Conservation (phyloP, 2,329 filamentous ascomycete species). For the Xylariales sp. region DNA sequence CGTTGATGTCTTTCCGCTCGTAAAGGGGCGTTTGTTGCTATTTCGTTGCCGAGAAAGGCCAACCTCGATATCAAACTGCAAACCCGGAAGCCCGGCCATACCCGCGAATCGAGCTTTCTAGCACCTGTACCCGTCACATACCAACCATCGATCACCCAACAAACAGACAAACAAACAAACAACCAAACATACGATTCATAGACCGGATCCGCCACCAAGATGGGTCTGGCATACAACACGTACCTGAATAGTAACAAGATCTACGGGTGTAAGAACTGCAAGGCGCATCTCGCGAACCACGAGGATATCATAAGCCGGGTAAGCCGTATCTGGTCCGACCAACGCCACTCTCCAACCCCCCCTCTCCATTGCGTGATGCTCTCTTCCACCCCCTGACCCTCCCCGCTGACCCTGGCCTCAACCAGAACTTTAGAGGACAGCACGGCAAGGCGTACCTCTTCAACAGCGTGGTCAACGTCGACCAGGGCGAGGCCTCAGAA, state of each 20-base stretch:
- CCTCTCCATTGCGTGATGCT: slow-evolving; percentile 1
- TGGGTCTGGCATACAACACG: slow-evolving; percentile 89
- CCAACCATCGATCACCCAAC: no score
- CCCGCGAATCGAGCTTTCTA: no score
- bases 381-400: neutral
- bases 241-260: slow-evolving; percentile 85
- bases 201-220: no score
- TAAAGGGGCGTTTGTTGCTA: no score
- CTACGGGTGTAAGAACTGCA: slow-evolving; percentile 91
- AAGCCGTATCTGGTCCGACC: slow-evolving; percentile 33
- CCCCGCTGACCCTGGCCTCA: no score
- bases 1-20: no score
- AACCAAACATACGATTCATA: no score
- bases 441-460: slow-evolving; percentile 98
- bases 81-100: no score
- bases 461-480: slow-evolving; percentile 88
- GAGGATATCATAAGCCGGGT: slow-evolving; percentile 95
- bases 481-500: slow-evolving; percentile 77
- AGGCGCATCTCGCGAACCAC: slow-evolving; percentile 90
- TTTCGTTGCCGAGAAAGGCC: no score
- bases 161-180: no score
- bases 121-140: no score
- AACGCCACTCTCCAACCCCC: slow-evolving; percentile 9
- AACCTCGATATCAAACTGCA: no score
- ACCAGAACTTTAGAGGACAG: slow-evolving; percentile 93